Evolutionary conservation across 495 filamentous ascomycete genomes (phyloP).

Genomic region (Aspergillus leporis): DNA sequence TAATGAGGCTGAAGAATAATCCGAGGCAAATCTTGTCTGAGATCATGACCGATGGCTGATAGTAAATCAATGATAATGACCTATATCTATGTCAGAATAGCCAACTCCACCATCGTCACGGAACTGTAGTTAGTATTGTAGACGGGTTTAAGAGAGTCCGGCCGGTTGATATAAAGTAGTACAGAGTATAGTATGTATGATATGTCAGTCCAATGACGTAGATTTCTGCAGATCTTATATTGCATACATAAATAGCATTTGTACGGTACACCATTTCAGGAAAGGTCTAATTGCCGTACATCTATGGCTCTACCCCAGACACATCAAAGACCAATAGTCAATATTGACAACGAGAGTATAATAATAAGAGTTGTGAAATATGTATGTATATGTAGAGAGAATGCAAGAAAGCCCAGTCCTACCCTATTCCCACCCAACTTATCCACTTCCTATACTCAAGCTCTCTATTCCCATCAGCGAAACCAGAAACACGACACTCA

Average conservation of each 20-base stretch:
- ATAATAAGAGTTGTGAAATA: too few relatives aligned
- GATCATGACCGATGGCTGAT: constrained; percentile 13
- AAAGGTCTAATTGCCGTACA: background rate
- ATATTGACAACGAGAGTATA: background rate
- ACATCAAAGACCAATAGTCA: too few relatives aligned
- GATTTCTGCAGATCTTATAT: background rate
- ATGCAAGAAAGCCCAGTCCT: background rate
- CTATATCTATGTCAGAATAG: constrained; percentile 8
- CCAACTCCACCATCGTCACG: background rate
- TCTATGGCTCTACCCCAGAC: background rate
- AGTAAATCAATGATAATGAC: constrained; percentile 19
- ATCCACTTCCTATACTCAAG: too few relatives aligned
- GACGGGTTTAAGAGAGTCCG: background rate
- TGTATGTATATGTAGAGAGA: too few relatives aligned
- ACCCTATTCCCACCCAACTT: too few relatives aligned
- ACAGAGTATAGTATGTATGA: background rate
- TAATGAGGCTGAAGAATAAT: constrained; percentile 6
- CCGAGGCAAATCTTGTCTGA: constrained; percentile 14
- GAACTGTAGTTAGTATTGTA: background rate
- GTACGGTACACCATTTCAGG: background rate
- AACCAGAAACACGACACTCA: too few relatives aligned
- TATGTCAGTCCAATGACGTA: background rate
- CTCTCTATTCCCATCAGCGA: too few relatives aligned
- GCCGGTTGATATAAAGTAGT: background rate
- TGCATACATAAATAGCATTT: background rate